Base-by-base conservation (phyloP, 805 yeast genomes). In the Torulaspora microellipsoides region DNA sequence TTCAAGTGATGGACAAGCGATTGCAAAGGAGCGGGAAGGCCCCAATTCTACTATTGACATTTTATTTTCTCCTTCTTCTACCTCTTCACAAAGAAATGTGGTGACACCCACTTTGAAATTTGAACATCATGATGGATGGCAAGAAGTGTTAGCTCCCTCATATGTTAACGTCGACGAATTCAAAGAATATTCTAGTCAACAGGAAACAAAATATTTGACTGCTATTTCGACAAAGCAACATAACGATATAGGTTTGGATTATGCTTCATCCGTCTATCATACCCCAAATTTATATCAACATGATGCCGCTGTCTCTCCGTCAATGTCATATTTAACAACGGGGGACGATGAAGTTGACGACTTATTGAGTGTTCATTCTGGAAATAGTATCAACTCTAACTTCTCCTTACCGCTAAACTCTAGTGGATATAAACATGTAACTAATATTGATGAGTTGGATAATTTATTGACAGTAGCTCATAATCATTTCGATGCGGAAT, bases 341-440 rank as follows among this genome's bases (percentile, higher is more conserved):
- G 52, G 54, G 9, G 62, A 59, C 31, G 56, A 50, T 4, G 62
- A 61, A 34, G 42, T 54, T 31, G 65, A 60, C 37, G 67, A 62
- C 38, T 34, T 57, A 9, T 31, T 57, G 36, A 59, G 65, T 48
- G 57, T 62, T 8, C 53, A 57, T 30, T 60, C 65, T 2, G 54
- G 45, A 7, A 53, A 50, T 23, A 54, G 53, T 28, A 49, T 45
- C 15, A 51, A 52, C 11, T 52, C 56, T 8, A 54, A 54, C 34
- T 28, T 45, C 31, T 36, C 58, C 25, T 40, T 58, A 13, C 60
- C 64, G 15, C 40, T 53, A n/a, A 51, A 59, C 37, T 46, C 58
- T 4, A 43, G 51, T 27, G 65, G 64, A 15, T 54, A 48, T 27
- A 54, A 59, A 38, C 55, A 53, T 38, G 45, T 58, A 8, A 40